Evolutionary conservation across 176 grass and related monocot genomes (phyloP), one percentile per base, ranked within the genome.

Genomic region (Oryza australiensis): DNA sequence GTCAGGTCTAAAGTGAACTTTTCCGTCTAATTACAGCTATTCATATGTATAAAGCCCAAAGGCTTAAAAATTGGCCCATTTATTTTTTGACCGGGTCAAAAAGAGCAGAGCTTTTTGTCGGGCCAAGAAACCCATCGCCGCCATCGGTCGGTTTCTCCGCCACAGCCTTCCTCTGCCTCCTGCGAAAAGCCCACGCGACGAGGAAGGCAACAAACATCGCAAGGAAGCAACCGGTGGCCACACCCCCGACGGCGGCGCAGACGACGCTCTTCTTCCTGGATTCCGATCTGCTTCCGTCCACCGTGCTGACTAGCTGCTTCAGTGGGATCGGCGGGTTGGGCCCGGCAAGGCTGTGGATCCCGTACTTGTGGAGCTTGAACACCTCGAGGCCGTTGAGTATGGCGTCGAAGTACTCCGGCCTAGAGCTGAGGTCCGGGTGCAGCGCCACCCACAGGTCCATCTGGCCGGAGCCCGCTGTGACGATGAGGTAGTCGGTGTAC

Each of bases 381-480:
- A 84, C 87, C 87, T 89, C 82, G 40, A 89, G 49, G 29, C 87
- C 87, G 24, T 89, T 91, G 3, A 91, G 82, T 16, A 91, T 78
- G 5, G 85, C 60, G 73, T 91, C 85, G 69, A 35, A 88, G 62
- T 73, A 88, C 77, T 78, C 3, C 24, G 89, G 85, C 48, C 1
- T 48, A 13, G 3, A 12, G 6, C 0, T 0, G 15, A 53, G 13
- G 29, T 88, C 72, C 68, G 86, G 89, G 79, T 91, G 72, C 66
- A 91, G 66, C 5, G 78, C 85, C 18, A 91, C 77, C 86, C 82
- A 85, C 20, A 91, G 1, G 63, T 88, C 89, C 63, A 5, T 82
- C 81, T 85, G 72, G 4, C 77, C 72, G 74, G 45, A 70, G n/a
- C 43, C 81, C 0, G 7, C 40, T 0, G 76, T 37, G 7, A 74